A percentile compares a stretch with the other conserved stretches of the same genome.
Conservation (phyloP, 1,139 yeast species). For the Hyphopichia fennica region DNA sequence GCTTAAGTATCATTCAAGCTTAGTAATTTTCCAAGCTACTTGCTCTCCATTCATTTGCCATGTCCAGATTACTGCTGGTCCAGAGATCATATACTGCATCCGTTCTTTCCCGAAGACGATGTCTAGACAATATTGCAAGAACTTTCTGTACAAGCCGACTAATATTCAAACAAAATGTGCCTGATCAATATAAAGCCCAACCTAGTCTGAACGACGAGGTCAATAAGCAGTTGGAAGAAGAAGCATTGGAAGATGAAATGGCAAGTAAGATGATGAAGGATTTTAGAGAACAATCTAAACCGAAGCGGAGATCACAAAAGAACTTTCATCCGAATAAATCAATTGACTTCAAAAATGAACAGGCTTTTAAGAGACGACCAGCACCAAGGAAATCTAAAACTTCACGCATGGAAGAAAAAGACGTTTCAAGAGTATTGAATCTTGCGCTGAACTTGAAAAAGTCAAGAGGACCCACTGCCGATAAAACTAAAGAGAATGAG, state of each 20-base stretch:
- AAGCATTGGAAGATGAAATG: neutral
- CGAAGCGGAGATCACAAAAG: neutral
- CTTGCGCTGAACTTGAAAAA: neutral
- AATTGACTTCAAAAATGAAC: neutral
- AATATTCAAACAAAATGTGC: neutral
- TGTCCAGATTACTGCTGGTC: no score
- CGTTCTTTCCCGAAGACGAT: neutral
- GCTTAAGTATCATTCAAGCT: no score
- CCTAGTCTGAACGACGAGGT: neutral
- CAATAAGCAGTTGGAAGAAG: neutral
- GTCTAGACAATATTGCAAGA: neutral
- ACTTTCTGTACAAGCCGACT: neutral
- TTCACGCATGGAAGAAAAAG: neutral
- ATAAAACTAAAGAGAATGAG: no score
- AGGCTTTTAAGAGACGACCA: neutral
- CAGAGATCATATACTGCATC: no score
- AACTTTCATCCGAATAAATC: neutral
- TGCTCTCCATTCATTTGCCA: no score
- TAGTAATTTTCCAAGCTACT: no score
- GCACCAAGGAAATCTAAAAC: neutral
- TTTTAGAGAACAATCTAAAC: neutral
- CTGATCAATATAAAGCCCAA: neutral
- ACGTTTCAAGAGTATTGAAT: neutral
- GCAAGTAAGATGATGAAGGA: neutral
- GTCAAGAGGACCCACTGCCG: neutral